Evolutionary conservation across 2,329 filamentous ascomycete genomes (phyloP).

Genomic region (Rhytidhysteron rufulum): DNA sequence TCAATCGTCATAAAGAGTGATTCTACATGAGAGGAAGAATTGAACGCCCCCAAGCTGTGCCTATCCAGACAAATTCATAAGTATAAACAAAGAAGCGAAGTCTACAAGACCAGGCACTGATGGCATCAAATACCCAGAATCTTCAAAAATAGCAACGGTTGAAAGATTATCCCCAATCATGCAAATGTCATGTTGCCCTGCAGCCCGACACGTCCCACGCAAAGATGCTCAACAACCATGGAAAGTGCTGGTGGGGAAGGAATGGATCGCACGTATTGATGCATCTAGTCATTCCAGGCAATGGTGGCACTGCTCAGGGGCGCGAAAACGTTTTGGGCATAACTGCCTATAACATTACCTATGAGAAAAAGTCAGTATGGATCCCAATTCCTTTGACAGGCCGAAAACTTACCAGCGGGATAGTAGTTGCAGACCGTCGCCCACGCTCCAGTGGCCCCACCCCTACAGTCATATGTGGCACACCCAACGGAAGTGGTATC

Average conservation of each 20-base stretch:
- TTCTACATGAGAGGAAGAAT: conserved; percentile 5
- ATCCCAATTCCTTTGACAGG: conserved; percentile 2
- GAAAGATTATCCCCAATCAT: conserved; percentile 8
- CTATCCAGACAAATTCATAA: conserved; percentile 9
- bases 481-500: conserved; percentile 34
- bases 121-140: conserved; percentile 2
- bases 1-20: no score
- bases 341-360: conserved; percentile 56
- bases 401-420: conserved; percentile 59
- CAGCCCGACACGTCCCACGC: conserved; percentile 11
- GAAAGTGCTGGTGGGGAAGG: conserved; percentile 5
- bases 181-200: conserved; percentile 10
- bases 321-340: conserved; percentile 48
- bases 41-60: conserved; percentile 4
- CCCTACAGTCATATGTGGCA: conserved; percentile 27
- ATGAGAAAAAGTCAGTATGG: conserved; percentile 22
- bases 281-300: conserved; percentile 25
- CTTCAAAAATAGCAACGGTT: conserved; percentile 4
- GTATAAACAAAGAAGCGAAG: conserved; percentile 16
- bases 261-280: background rate
- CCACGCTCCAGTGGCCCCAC: conserved; percentile 14
- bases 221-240: conserved; percentile 11
- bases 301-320: conserved; percentile 28
- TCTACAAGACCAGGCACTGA: conserved; percentile 1
- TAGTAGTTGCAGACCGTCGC: conserved; percentile 85